Percentiles rank a stretch among this genome's conserved stretches.
These are phyloP conservation scores for Eucalyptus urophylla DNA, from an alignment of 345 rosid genomes.

Conservation along the genomic window DNA sequence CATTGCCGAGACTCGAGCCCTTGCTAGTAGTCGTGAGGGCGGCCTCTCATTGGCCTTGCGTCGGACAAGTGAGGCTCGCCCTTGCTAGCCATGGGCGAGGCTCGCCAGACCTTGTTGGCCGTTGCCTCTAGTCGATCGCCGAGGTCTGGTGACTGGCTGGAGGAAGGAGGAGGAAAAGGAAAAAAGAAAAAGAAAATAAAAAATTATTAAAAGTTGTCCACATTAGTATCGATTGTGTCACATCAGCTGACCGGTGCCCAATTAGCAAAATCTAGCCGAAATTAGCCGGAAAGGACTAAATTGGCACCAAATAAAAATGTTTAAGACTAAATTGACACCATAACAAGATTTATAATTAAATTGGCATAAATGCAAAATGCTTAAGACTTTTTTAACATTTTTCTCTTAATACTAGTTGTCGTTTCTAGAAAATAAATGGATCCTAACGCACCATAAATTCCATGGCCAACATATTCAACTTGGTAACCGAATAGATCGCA, in stretches of 20 bases:
- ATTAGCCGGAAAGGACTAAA: rapidly evolving
- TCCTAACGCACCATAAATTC: not conserved
- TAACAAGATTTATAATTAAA: no score
- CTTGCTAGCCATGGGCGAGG: no score
- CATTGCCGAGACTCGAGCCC: rapidly evolving
- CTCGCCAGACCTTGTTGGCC: rapidly evolving
- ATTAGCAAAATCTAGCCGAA: rapidly evolving
- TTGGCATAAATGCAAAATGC: no score
- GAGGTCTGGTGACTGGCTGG: rapidly evolving
- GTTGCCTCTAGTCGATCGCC: rapidly evolving
- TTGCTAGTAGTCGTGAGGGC: rapidly evolving
- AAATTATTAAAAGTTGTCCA: no score
- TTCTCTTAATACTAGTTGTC: no score
- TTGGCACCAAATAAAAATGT: no score
- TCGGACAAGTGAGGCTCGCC: no score
- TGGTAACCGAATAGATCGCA: not conserved
- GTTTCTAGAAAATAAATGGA: not conserved
- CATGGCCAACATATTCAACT: not conserved
- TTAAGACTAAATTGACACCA: rapidly evolving
- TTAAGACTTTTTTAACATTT: no score
- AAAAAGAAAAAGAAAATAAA: no score
- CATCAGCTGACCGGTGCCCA: rapidly evolving
- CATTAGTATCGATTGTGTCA: rapidly evolving
- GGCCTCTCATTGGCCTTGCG: rapidly evolving
- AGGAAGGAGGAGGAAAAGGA: no score